Evolutionary conservation across 805 yeast genomes (phyloP).

Genomic region (Blastobotrys robertii): DNA sequence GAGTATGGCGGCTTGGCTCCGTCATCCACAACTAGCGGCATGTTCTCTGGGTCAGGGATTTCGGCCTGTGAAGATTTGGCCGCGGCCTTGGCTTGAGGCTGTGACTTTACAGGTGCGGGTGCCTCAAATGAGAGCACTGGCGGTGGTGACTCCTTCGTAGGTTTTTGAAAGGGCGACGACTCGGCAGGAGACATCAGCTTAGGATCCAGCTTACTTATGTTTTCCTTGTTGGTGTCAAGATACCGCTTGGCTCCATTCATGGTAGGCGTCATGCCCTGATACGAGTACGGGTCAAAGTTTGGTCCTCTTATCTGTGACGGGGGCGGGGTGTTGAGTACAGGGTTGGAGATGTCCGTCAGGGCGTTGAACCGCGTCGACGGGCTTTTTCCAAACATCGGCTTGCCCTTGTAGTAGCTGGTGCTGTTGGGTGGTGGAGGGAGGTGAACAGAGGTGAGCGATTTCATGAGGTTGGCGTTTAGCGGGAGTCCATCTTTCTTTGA

Average conservation of each 20-base stretch:
- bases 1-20: slow-evolving; percentile 85
- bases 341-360: slow-evolving; percentile 10
- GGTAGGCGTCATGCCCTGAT: neutral
- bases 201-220: neutral
- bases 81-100: neutral
- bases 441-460: slow-evolving; percentile 32
- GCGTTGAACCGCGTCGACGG: neutral
- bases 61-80: neutral
- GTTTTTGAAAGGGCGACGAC: slow-evolving; percentile 12
- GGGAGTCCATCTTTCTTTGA: no score
- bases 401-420: no score
- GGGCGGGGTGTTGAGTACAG: slow-evolving; percentile 16
- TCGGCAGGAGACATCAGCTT: slow-evolving; percentile 13
- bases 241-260: neutral
- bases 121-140: neutral
- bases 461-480: slow-evolving; percentile 21
- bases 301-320: slow-evolving; percentile 10
- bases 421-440: slow-evolving; percentile 32
- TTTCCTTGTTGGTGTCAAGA: slow-evolving; percentile 4
- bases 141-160: slow-evolving; percentile 1
- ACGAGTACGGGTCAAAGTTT: neutral
- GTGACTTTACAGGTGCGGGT: neutral
- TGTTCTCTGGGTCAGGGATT: slow-evolving; percentile 13
- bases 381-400: no score
- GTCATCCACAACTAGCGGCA: slow-evolving; percentile 41